phyloP scores from a whole-genome alignment of 169 alveolate species.

The Plasmodium sp. region DNA sequence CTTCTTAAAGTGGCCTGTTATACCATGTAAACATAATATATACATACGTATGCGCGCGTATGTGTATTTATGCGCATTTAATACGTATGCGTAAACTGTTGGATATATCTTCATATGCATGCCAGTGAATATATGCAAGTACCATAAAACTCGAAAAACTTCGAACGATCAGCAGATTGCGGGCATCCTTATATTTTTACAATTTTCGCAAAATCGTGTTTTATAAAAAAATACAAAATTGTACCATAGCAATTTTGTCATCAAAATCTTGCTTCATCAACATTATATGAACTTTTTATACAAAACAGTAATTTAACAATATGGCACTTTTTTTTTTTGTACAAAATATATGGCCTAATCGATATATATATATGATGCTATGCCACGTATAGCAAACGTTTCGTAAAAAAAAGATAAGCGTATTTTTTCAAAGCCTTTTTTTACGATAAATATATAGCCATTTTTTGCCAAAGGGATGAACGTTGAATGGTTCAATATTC shows the following conservation, averaged over 20 bases:
- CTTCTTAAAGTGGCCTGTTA: neutral
- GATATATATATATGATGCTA: neutral
- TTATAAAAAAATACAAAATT: neutral
- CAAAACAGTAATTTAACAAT: neutral
- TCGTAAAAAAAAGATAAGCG: neutral
- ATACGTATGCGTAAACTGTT: neutral
- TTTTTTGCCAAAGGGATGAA: neutral
- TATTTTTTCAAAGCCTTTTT: neutral
- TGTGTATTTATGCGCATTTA: neutral
- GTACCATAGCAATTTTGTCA: neutral
- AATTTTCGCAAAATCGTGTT: neutral
- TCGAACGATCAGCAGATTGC: neutral
- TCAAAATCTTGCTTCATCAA: neutral
- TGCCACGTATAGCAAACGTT: neutral
- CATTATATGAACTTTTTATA: neutral
- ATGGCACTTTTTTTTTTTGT: neutral
- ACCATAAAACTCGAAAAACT: slow-evolving; percentile 1
- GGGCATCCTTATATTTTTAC: neutral
- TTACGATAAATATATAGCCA: neutral
- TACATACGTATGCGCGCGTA: neutral
- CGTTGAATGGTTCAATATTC: neutral
- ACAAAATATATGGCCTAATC: neutral
- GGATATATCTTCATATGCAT: neutral
- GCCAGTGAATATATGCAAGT: neutral
- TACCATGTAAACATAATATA: neutral